Evolutionary conservation across 495 filamentous ascomycete genomes (phyloP).

Genomic region (Hyaloscypha hepaticicola): DNA sequence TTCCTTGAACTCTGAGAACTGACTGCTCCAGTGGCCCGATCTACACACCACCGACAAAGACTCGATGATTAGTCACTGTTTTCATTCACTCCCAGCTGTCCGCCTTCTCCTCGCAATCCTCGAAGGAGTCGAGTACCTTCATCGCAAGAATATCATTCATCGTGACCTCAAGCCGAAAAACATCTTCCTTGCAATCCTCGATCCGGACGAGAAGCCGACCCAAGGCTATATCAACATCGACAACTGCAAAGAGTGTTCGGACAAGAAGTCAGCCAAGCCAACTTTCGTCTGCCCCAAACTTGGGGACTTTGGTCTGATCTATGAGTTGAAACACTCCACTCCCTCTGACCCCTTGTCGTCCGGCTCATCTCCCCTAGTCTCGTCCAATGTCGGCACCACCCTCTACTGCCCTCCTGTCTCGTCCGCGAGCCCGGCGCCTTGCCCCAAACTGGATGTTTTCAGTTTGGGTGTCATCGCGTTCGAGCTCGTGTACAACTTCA

Average conservation of each 20-base stretch:
- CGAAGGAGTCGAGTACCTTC: conserved; percentile 30
- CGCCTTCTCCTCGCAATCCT: conserved; percentile 38
- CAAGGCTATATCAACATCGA: conserved; percentile 36
- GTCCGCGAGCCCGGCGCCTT: conserved; percentile 15
- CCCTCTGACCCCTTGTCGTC: background rate
- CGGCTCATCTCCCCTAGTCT: background rate
- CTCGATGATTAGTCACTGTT: conserved; percentile 38
- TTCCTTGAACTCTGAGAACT: background rate
- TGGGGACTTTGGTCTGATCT: conserved; percentile 34
- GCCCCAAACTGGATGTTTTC: conserved; percentile 41
- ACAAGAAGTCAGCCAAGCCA: background rate
- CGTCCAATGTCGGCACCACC: conserved; percentile 35
- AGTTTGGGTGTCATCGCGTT: conserved; percentile 41
- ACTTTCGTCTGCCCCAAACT: conserved; percentile 29
- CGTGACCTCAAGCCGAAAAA: conserved; percentile 50
- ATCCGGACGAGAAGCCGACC: conserved; percentile 18
- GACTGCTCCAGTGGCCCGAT: conserved; percentile 3
- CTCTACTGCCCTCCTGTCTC: conserved; percentile 35
- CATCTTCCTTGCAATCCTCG: conserved; percentile 40
- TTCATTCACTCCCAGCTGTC: conserved; percentile 37
- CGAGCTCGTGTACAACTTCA: conserved; percentile 38
- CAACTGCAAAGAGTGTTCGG: conserved; percentile 35
- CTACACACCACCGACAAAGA: background rate
- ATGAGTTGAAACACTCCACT: conserved; percentile 15
- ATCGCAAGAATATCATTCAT: conserved; percentile 38